phyloP scores from a whole-genome alignment of 2,329 filamentous ascomycete species.

The Aspergillus sp. region DNA sequence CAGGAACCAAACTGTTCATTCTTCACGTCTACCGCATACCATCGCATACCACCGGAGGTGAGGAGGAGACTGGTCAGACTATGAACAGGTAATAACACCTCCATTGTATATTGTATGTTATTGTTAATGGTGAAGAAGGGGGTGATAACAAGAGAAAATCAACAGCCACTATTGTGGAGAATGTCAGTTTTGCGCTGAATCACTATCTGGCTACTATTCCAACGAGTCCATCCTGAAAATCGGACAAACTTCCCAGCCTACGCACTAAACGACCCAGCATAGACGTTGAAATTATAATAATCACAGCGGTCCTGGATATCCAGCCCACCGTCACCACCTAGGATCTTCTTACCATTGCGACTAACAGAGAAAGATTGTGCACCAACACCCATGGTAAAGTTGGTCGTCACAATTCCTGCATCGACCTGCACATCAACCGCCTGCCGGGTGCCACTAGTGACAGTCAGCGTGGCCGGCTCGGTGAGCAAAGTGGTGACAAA shows the following conservation, averaged over 20 bases:
- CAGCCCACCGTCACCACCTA: constrained; percentile 20
- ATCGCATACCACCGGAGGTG: no score
- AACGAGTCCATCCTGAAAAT: background rate
- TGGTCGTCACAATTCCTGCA: constrained; percentile 33
- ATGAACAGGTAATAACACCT: no score
- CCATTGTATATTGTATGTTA: no score
- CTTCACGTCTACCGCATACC: no score
- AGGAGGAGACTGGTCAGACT: no score
- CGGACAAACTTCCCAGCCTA: background rate
- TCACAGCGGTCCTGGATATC: constrained; percentile 26
- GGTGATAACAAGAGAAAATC: no score
- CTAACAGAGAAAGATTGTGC: constrained; percentile 28
- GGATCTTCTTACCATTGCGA: constrained; percentile 18
- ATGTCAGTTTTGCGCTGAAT: no score
- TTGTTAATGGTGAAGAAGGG: no score
- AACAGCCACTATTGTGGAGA: no score
- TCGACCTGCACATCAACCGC: constrained; percentile 26
- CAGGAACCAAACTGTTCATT: constrained; percentile 1
- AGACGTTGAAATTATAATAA: constrained; percentile 37
- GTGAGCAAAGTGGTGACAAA: constrained; percentile 35
- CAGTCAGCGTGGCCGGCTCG: constrained; percentile 26
- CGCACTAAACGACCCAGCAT: constrained; percentile 23
- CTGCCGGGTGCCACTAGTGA: constrained; percentile 27
- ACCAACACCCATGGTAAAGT: constrained; percentile 33
- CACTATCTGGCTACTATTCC: background rate